Percentiles rank a stretch among this genome's conserved stretches.
Conservation (phyloP, 352 stramenopile genomes). For the Phytopythium ostracodes region DNA sequence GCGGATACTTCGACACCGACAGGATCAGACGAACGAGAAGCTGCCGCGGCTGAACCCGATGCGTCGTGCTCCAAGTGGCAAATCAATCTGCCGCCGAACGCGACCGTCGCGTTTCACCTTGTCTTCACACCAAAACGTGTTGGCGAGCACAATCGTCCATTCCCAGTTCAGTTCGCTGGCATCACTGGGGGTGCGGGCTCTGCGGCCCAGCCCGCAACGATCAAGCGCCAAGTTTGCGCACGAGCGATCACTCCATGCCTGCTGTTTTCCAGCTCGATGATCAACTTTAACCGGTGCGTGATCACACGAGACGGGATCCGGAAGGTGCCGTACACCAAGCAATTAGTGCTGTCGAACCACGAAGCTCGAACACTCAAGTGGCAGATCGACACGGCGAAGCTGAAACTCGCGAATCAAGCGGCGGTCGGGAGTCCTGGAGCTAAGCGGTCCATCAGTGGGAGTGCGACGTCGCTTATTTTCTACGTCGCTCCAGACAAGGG, state of each 20-base stretch:
- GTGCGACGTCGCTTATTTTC: conserved; percentile 57
- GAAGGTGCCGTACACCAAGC: conserved; percentile 85
- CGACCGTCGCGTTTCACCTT: conserved; percentile 69
- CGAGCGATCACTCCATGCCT: conserved; percentile 57
- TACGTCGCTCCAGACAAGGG: conserved; percentile 76
- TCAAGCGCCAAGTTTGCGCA: conserved; percentile 47
- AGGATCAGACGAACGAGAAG: neutral
- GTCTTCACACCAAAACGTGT: conserved; percentile 56
- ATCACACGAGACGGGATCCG: conserved; percentile 81
- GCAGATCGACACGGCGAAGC: conserved; percentile 66
- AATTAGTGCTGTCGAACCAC: conserved; percentile 75
- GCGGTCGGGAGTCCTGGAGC: neutral
- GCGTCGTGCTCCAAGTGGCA: conserved; percentile 55
- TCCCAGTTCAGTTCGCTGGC: conserved; percentile 79
- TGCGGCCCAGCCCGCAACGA: conserved; percentile 17
- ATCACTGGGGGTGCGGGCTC: conserved; percentile 18
- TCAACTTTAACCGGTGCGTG: conserved; percentile 86
- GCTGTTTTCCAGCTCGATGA: conserved; percentile 55
- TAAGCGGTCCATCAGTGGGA: conserved; percentile 5
- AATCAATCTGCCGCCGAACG: conserved; percentile 62
- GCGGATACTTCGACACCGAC: neutral
- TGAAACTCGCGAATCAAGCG: conserved; percentile 13
- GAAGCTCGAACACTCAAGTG: conserved; percentile 58
- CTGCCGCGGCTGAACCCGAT: conserved; percentile 9
- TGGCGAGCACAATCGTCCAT: conserved; percentile 41